phyloP scores from a whole-genome alignment of 176 grass and related monocot species.

The Phoenix dactylifera region DNA sequence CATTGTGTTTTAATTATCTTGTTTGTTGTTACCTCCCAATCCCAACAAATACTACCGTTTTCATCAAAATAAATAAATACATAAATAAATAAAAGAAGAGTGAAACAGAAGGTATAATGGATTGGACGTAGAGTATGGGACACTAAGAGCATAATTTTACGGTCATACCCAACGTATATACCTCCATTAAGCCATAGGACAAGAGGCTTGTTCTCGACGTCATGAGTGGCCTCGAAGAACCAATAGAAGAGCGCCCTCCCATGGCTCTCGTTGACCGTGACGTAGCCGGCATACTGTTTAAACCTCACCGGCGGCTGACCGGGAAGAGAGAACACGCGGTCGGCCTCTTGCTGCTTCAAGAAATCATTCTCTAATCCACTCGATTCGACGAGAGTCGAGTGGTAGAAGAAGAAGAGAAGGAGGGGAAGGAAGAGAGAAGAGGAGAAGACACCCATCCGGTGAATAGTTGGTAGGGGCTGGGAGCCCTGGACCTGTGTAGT shows the following conservation, averaged over 20 bases:
- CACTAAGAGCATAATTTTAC: neutral
- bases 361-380: constrained; percentile 14
- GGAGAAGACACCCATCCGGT: constrained; percentile 1
- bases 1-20: too few species aligned
- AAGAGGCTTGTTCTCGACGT: neutral
- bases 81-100: neutral
- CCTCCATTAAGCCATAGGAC: constrained; percentile 17
- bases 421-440: constrained; percentile 8
- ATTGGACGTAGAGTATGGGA: too few species aligned
- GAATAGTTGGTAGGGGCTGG: neutral
- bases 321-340: constrained; percentile 54
- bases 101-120: neutral
- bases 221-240: neutral
- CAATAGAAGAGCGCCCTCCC: constrained; percentile 3
- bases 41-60: too few species aligned
- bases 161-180: neutral
- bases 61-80: too few species aligned
- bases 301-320: constrained; percentile 77
- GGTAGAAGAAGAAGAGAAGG: constrained; percentile 13
- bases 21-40: too few species aligned
- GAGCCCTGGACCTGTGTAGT: too few species aligned
- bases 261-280: constrained; percentile 53
- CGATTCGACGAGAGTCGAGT: neutral
- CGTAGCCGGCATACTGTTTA: constrained; percentile 85
- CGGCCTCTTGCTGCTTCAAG: constrained; percentile 51